A percentile compares a stretch with the other conserved stretches of the same genome.
These are phyloP conservation scores for Xerocomus potaroensis DNA, from an alignment of 768 basidiomycete species.

Conservation along the genomic window DNA sequence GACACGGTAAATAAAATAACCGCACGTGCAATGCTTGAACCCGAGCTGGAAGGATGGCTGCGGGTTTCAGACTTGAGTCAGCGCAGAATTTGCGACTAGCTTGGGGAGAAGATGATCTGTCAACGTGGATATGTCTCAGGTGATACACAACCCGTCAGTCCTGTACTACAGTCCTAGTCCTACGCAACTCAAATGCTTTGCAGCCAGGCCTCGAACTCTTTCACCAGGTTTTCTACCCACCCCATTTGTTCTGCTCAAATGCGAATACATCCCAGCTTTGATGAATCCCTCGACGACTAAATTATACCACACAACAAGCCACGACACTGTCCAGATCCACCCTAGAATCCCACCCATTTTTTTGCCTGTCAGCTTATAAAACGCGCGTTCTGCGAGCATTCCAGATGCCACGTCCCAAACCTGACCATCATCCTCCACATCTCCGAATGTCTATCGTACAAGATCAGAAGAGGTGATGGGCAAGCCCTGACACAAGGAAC, in stretches of 20 bases:
- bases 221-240: conserved; percentile 4
- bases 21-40: too few relatives aligned
- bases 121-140: too few relatives aligned
- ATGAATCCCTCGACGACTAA: conserved; percentile 19
- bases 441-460: conserved; percentile 40
- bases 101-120: too few relatives aligned
- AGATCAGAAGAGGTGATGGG: conserved; percentile 52
- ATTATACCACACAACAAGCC: conserved; percentile 22
- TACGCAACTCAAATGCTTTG: not conserved
- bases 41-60: too few relatives aligned
- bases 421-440: conserved; percentile 19
- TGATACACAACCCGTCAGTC: too few relatives aligned
- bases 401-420: conserved; percentile 44
- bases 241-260: not conserved
- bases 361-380: conserved; percentile 18
- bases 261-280: conserved; percentile 4
- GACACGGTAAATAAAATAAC: too few relatives aligned
- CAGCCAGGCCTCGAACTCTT: conserved; percentile 7
- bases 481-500: conserved; percentile 40
- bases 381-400: conserved; percentile 43
- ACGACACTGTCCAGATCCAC: conserved; percentile 5
- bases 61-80: too few relatives aligned
- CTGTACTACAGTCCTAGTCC: too few relatives aligned
- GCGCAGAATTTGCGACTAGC: too few relatives aligned
- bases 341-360: conserved; percentile 28